These are phyloP conservation scores for Ailanthus altissimus DNA, from an alignment of 345 rosid species.

Conservation along the genomic window DNA sequence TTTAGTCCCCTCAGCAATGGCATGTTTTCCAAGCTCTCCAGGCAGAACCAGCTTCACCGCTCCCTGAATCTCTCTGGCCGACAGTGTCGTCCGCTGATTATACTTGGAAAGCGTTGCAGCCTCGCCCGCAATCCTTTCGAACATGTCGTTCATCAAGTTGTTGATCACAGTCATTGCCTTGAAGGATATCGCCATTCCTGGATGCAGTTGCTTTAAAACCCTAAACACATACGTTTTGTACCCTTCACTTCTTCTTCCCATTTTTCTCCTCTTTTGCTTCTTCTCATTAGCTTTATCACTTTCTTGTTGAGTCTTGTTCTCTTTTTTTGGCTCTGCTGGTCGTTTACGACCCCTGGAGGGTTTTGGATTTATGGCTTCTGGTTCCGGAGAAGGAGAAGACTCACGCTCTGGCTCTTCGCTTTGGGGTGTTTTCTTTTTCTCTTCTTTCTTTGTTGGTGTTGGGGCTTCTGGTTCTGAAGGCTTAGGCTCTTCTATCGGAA, in stretches of 20 bases:
- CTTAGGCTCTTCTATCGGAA: conserved; percentile 7
- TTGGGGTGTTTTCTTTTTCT: too few species aligned
- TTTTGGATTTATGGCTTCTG: neutral
- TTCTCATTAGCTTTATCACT: conserved; percentile 6
- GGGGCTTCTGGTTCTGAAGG: conserved; percentile 5
- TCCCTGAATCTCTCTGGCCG: conserved; percentile 68
- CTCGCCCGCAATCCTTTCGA: conserved; percentile 65
- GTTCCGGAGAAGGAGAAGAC: neutral
- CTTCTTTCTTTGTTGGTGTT: neutral
- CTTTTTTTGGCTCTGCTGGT: neutral
- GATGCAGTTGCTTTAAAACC: conserved; percentile 77
- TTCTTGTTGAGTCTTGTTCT: conserved; percentile 1
- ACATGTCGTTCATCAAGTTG: conserved; percentile 69
- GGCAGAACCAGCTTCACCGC: conserved; percentile 73
- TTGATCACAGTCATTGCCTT: conserved; percentile 71
- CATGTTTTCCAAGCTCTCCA: conserved; percentile 77
- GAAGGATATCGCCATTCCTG: conserved; percentile 59
- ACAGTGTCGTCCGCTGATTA: conserved; percentile 42
- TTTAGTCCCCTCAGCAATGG: conserved; percentile 70
- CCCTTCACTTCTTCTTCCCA: conserved; percentile 30
- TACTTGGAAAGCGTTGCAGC: conserved; percentile 53
- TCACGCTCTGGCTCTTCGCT: neutral
- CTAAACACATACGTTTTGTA: conserved; percentile 64
- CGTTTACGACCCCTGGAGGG: neutral
- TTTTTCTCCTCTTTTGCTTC: conserved; percentile 25